A percentile compares a stretch with the other conserved stretches of the same genome.
These are phyloP conservation scores for Claviceps monticola DNA, from an alignment of 2,329 filamentous ascomycete species.

Conservation along the genomic window DNA sequence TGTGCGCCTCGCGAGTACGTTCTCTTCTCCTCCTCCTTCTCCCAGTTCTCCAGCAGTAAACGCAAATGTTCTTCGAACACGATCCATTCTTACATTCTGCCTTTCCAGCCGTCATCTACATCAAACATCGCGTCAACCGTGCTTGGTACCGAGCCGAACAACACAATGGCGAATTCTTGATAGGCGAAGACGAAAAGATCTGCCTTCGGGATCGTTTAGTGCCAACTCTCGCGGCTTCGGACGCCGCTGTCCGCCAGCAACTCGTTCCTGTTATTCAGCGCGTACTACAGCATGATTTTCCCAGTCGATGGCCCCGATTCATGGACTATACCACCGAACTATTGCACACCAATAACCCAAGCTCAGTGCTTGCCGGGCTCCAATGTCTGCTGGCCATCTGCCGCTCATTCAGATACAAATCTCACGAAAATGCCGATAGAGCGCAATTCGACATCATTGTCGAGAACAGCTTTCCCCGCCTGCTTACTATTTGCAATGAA, in stretches of 20 bases:
- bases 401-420: constrained; percentile 89
- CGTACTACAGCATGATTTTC: constrained; percentile 92
- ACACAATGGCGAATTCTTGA: constrained; percentile 55
- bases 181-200: constrained; percentile 79
- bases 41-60: neutral
- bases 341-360: constrained; percentile 71
- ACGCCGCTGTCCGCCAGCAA: constrained; percentile 74
- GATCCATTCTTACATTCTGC: constrained; percentile 3
- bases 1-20: constrained; percentile 77
- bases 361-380: constrained; percentile 80
- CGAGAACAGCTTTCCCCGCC: constrained; percentile 74
- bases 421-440: constrained; percentile 58
- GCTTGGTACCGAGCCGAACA: constrained; percentile 76
- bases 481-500: constrained; percentile 76
- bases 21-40: constrained; percentile 9
- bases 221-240: constrained; percentile 71
- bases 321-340: constrained; percentile 85
- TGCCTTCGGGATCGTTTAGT: constrained; percentile 79
- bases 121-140: constrained; percentile 93
- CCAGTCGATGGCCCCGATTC: constrained; percentile 84
- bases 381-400: constrained; percentile 92
- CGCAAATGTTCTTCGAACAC: constrained; percentile 4
- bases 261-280: constrained; percentile 90
- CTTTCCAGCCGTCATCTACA: constrained; percentile 73
- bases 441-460: constrained; percentile 91